Base-by-base conservation (phyloP, 2,329 filamentous ascomycete species). In the Fusarium newnesense region DNA sequence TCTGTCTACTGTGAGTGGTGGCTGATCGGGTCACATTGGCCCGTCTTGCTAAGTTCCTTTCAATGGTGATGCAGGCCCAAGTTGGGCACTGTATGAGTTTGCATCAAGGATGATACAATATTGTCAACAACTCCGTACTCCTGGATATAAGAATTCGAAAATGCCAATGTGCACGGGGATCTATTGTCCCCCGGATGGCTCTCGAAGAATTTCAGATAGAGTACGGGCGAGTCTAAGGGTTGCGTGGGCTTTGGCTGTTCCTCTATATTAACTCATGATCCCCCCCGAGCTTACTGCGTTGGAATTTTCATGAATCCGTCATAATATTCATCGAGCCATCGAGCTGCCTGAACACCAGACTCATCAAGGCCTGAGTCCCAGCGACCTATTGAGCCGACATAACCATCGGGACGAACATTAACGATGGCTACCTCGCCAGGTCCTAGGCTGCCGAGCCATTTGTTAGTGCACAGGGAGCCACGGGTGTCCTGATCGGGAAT, bases 391-490 rank as follows among this genome's bases (percentile, higher is more conserved):
- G 87, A 89, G 3, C 92, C 92, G 9, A 94, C 89, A 79, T 94
- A 94, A 16, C 92, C 92, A 80, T 94, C 92, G 0, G 92, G 92
- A 9, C 92, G 86, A 4, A 94, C 90, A 75, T 92, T 91, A 44
- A 92, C 84, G 44, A 94, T 87, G 9, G 88, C 90, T 10, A 92
- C 87, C 72, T 92, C 87, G 15, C 86, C 84, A 2, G 85, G 83
- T 1, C 82, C 83, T 7, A 93, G 82, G 50, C 84, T 86, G 44
- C 90, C 91, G 11, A 93, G 83, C 92, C 92, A 94, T 80, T 93
- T 94, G 75, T 90, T 87, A 15, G 89, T 92, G 80, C 90, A 92
- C 37, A 85, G 80, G 42, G 82, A 77, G 43, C 85, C 84, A 30
- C 85, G 84, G 6, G 86, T 88, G 61, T 90, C 87, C 64, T 85